phyloP scores from a whole-genome alignment of 306 rosid species.

The Malus asiatica region DNA sequence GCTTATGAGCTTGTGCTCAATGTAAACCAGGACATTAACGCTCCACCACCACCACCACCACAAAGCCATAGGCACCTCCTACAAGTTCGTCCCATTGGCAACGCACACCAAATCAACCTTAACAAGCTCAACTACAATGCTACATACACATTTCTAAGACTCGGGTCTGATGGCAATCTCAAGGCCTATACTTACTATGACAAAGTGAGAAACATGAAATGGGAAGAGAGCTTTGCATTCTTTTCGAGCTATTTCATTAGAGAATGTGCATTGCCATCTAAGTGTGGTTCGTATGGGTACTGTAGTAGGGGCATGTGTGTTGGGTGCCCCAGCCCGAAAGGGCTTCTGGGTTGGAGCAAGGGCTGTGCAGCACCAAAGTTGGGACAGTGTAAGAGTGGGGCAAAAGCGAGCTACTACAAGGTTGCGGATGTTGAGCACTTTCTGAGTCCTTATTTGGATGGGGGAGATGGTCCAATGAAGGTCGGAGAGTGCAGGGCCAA shows the following conservation, averaged over 20 bases:
- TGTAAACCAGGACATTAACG: background rate
- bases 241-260: slow-evolving; percentile 24
- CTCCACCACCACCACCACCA: background rate
- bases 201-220: background rate
- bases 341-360: slow-evolving; percentile 32
- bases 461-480: slow-evolving; percentile 25
- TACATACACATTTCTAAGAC: slow-evolving; percentile 21
- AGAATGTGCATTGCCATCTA: slow-evolving; percentile 27
- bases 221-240: slow-evolving; percentile 31
- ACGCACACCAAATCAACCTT: background rate
- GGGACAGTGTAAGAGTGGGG: background rate
- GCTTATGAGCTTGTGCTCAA: slow-evolving; percentile 21
- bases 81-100: slow-evolving; percentile 23
- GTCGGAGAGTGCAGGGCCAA: slow-evolving; percentile 18
- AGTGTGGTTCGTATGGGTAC: slow-evolving; percentile 24
- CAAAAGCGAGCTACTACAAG: slow-evolving; percentile 16
- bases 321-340: slow-evolving; percentile 25
- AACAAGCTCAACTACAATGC: slow-evolving; percentile 22
- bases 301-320: slow-evolving; percentile 26
- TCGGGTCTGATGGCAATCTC: slow-evolving; percentile 27
- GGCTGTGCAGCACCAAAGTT: slow-evolving; percentile 27
- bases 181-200: slow-evolving; percentile 21
- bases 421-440: slow-evolving; percentile 26
- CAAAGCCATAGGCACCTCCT: background rate
- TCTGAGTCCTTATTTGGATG: slow-evolving; percentile 8